Conservation (phyloP, 768 basidiomycete species). For the Psilocybe azurescens region DNA sequence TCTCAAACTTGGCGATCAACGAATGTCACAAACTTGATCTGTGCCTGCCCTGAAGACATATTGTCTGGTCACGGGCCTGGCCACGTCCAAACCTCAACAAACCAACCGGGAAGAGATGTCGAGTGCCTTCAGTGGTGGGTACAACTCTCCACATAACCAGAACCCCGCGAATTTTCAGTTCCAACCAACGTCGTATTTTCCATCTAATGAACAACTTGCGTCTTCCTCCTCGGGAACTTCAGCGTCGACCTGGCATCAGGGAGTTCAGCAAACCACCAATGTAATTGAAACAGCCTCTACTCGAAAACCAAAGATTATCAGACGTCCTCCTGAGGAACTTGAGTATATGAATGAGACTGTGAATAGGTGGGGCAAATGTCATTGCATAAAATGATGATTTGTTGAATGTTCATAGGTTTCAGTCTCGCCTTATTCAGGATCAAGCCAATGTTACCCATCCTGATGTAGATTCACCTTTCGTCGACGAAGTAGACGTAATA, state of each 20-base stretch:
- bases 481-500: conserved; percentile 63
- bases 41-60: conserved; percentile 43
- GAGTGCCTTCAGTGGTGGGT: conserved; percentile 40
- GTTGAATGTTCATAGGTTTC: conserved; percentile 46
- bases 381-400: background rate
- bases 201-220: conserved; percentile 29
- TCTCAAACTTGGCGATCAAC: too few species aligned
- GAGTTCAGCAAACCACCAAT: conserved; percentile 9
- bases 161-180: conserved; percentile 21
- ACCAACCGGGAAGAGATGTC: conserved; percentile 46
- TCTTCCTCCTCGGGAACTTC: conserved; percentile 29
- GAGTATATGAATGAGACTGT: conserved; percentile 50
- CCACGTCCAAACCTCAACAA: conserved; percentile 43
- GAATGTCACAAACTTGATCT: too few species aligned
- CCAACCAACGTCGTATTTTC: conserved; percentile 11
- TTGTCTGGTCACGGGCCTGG: conserved; percentile 40
- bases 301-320: conserved; percentile 20
- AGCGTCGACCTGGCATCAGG: conserved; percentile 30
- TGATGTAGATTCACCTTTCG: conserved; percentile 74
- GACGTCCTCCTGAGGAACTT: conserved; percentile 55
- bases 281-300: conserved; percentile 13
- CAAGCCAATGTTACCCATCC: conserved; percentile 65
- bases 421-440: conserved; percentile 62
- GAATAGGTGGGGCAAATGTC: conserved; percentile 42
- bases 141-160: conserved; percentile 32